A percentile compares a stretch with the other conserved stretches of the same genome.
phyloP scores from a whole-genome alignment of 345 rosid genomes.

The Syzygium jambos region DNA sequence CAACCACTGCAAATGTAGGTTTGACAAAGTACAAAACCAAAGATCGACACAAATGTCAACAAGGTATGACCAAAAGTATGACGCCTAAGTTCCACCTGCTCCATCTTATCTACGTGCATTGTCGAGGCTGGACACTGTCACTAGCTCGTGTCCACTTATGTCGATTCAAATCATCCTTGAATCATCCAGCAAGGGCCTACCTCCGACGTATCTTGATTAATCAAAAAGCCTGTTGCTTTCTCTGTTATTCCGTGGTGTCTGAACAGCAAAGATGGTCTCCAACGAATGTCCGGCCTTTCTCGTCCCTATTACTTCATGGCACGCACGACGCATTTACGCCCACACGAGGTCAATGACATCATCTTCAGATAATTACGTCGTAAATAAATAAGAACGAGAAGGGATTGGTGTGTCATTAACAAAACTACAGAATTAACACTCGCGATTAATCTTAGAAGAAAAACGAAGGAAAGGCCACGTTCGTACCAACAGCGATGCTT shows the following conservation, averaged over 20 bases:
- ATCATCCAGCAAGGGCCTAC: neutral
- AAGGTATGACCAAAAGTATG: neutral
- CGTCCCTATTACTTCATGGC: neutral
- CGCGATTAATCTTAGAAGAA: neutral
- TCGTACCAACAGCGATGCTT: neutral
- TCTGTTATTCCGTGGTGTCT: neutral
- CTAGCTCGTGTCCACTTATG: neutral
- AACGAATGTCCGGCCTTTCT: neutral
- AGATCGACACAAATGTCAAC: neutral
- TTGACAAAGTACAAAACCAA: neutral
- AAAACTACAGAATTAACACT: neutral
- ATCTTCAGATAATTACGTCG: neutral
- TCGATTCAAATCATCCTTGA: neutral
- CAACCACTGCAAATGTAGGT: neutral
- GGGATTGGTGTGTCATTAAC: no score
- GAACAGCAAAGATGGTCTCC: neutral
- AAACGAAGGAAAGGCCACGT: neutral
- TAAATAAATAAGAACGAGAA: no score
- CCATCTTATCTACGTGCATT: neutral
- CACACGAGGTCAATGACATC: neutral
- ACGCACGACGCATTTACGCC: neutral
- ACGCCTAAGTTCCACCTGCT: neutral
- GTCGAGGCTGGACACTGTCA: neutral
- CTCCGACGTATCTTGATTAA: neutral
- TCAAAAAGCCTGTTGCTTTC: neutral